These are phyloP conservation scores for Exobasidium cylindrosporum DNA, from an alignment of 1,284 basidiomycete species.

Conservation along the genomic window DNA sequence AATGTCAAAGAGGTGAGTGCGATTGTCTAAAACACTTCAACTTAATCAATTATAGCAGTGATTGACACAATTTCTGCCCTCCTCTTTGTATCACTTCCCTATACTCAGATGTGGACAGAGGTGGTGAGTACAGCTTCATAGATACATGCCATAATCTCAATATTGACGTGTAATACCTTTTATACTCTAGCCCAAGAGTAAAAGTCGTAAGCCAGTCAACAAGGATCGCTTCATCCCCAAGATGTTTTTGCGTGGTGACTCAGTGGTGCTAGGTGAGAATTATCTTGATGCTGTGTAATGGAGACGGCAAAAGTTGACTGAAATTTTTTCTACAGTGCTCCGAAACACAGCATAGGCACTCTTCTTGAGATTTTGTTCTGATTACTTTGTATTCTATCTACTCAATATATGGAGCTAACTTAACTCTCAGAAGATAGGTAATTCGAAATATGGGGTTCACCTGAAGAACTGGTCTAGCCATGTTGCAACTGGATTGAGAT, in stretches of 20 bases:
- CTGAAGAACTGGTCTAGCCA: too few relatives aligned
- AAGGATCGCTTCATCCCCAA: conserved; percentile 92
- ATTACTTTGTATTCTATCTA: not conserved
- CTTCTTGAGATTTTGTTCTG: not conserved
- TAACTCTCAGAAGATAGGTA: not conserved
- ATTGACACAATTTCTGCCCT: not conserved
- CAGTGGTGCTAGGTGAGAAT: conserved; percentile 40
- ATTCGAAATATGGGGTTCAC: too few relatives aligned
- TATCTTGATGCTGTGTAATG: too few relatives aligned
- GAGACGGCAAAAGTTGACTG: not conserved
- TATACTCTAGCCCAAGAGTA: conserved; percentile 82
- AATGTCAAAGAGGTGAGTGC: conserved; percentile 50
- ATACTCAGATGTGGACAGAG: conserved; percentile 92
- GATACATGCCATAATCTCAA: too few relatives aligned
- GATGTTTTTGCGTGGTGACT: conserved; percentile 66
- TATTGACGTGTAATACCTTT: not conserved
- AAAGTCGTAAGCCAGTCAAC: conserved; percentile 97
- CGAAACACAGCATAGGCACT: not conserved
- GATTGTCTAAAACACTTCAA: not conserved
- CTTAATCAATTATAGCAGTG: not conserved
- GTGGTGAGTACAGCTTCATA: conserved; percentile 52
- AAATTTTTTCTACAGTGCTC: not conserved
- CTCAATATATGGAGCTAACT: not conserved
- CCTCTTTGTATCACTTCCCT: not conserved
- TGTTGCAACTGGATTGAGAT: too few relatives aligned